These are phyloP conservation scores for Barnettozyma pratensis DNA, from an alignment of 805 yeast genomes.

Conservation along the genomic window DNA sequence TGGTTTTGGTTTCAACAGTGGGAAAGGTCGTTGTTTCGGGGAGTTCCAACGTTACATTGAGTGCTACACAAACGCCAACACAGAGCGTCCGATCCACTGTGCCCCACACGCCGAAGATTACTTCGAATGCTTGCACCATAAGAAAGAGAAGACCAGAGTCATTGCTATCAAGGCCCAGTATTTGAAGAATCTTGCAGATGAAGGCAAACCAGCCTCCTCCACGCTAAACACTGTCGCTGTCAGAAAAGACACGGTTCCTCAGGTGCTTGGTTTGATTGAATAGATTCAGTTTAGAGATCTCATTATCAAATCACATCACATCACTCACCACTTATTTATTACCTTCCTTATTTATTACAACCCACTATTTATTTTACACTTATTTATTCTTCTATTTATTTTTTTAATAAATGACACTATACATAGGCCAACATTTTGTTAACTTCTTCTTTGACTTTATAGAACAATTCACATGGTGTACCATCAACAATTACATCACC, in stretches of 20 bases:
- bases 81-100: conserved; percentile 34
- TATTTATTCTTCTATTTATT: conserved; percentile 1
- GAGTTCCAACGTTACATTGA: conserved; percentile 41
- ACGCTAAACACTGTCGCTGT: conserved; percentile 9
- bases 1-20: conserved; percentile 37
- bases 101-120: conserved; percentile 40
- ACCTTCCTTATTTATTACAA: conserved; percentile 7
- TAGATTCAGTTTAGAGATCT: background rate
- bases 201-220: background rate
- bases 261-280: conserved; percentile 20
- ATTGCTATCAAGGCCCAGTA: conserved; percentile 22
- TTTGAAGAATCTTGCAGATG: conserved; percentile 11
- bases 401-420: conserved; percentile 22
- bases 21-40: conserved; percentile 41
- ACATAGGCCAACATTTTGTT: conserved; percentile 73
- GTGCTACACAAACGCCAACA: conserved; percentile 37
- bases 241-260: conserved; percentile 17
- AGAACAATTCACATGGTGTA: conserved; percentile 64
- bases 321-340: conserved; percentile 4
- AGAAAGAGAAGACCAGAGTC: conserved; percentile 33
- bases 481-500: conserved; percentile 90
- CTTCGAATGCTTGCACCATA: conserved; percentile 45
- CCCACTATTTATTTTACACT: background rate
- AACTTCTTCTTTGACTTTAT: conserved; percentile 68
- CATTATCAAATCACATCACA: background rate